phyloP scores from a whole-genome alignment of 1,139 yeast species.

The Taphrina communis region DNA sequence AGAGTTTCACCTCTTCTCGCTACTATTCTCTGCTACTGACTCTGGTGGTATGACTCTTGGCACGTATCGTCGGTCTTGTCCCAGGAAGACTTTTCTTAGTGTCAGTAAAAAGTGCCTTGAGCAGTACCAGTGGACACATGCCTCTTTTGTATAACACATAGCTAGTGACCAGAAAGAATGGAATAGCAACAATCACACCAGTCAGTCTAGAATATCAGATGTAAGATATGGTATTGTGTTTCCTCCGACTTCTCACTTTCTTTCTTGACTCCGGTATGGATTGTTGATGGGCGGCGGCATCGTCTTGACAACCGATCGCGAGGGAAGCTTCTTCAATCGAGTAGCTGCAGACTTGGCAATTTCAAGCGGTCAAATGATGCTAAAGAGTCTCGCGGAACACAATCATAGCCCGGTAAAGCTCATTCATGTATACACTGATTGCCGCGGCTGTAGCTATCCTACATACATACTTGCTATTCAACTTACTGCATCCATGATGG shows the following conservation, averaged over 20 bases:
- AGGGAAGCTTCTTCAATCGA: no score
- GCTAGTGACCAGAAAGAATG: constrained; percentile 40
- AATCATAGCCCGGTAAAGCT: no score
- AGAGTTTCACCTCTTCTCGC: neutral
- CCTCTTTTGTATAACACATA: constrained; percentile 35
- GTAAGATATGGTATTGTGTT: neutral
- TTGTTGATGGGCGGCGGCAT: neutral
- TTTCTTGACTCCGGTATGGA: constrained; percentile 16
- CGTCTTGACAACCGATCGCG: no score
- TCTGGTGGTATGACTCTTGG: constrained; percentile 3
- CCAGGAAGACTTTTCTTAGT: constrained; percentile 14
- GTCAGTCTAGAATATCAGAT: constrained; percentile 18
- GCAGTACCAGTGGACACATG: neutral
- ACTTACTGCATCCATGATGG: no score
- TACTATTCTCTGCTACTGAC: neutral
- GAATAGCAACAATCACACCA: constrained; percentile 40
- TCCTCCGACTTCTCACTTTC: neutral
- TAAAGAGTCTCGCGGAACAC: no score
- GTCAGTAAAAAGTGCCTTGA: no score
- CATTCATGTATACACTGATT: no score
- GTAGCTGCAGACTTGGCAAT: no score
- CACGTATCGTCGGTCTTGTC: constrained; percentile 15
- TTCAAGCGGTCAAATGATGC: no score
- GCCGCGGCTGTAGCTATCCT: no score
- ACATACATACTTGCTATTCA: no score